Conservation (phyloP, 1,139 yeast genomes). For the Taphrina populina region DNA sequence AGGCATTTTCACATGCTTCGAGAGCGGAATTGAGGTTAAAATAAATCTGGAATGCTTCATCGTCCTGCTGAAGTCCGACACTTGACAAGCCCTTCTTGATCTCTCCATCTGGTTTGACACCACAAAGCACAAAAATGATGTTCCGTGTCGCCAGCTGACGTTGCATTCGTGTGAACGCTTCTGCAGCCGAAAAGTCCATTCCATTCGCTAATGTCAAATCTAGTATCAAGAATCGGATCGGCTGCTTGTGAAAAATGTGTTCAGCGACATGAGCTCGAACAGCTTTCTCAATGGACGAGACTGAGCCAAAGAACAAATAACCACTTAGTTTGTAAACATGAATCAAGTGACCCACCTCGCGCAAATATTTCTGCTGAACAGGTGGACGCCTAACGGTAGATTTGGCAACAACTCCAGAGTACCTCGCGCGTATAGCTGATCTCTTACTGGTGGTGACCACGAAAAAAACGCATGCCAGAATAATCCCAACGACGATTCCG, state of each 20-base stretch:
- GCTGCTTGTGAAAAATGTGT: slow-evolving; percentile 51
- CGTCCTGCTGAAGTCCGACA: slow-evolving; percentile 64
- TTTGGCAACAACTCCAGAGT: slow-evolving; percentile 83
- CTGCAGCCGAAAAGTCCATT: slow-evolving; percentile 93
- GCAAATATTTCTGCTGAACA: slow-evolving; percentile 78
- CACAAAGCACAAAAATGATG: slow-evolving; percentile 73
- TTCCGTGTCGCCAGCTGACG: slow-evolving; percentile 68
- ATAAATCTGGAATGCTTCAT: slow-evolving; percentile 55
- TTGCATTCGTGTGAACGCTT: slow-evolving; percentile 84
- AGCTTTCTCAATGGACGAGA: slow-evolving; percentile 80
- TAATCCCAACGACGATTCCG: slow-evolving; percentile 86
- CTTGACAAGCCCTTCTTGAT: slow-evolving; percentile 65
- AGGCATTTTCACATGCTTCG: slow-evolving; percentile 95
- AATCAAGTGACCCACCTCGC: slow-evolving; percentile 85
- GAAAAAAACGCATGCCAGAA: slow-evolving; percentile 87
- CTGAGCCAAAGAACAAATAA: slow-evolving; percentile 87
- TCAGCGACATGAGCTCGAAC: slow-evolving; percentile 62
- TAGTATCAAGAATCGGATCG: slow-evolving; percentile 73
- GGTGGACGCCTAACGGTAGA: slow-evolving; percentile 93
- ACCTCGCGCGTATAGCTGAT: slow-evolving; percentile 77
- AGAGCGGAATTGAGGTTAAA: slow-evolving; percentile 79
- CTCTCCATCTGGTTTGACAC: slow-evolving; percentile 65
- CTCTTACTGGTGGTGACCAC: slow-evolving; percentile 85
- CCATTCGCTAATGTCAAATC: slow-evolving; percentile 82
- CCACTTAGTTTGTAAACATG: slow-evolving; percentile 85